A percentile compares a stretch with the other conserved stretches of the same genome.
Conservation (phyloP, 306 rosid genomes). For the Pyrus pyrifolia region DNA sequence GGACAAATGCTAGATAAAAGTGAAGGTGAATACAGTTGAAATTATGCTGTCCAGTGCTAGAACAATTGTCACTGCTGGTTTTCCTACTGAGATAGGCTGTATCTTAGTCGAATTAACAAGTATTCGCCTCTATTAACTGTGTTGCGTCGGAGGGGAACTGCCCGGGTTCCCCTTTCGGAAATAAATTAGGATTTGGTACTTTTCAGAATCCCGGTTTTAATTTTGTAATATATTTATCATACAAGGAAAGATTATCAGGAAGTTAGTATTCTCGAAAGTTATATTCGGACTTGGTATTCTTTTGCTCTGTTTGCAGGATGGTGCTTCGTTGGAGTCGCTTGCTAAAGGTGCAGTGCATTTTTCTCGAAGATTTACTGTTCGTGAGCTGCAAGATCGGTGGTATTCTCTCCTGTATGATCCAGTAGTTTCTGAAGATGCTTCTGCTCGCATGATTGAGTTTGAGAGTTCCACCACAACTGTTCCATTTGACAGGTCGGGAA, state of each 20-base stretch:
- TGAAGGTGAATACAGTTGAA: background rate
- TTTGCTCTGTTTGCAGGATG: conserved; percentile 48
- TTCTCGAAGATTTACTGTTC: conserved; percentile 62
- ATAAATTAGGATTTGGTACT: background rate
- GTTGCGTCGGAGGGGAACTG: background rate
- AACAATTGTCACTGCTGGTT: background rate
- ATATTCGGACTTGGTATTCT: conserved; percentile 11
- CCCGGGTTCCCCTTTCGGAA: background rate
- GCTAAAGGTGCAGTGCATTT: conserved; percentile 97
- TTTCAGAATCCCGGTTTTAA: background rate
- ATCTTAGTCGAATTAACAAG: background rate
- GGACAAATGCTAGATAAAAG: background rate
- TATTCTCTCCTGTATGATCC: conserved; percentile 70
- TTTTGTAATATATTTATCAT: background rate
- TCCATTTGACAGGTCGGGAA: conserved; percentile 39
- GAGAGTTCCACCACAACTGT: conserved; percentile 42
- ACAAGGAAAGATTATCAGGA: background rate
- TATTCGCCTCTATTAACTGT: background rate
- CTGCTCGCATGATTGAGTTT: conserved; percentile 39
- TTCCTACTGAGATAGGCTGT: background rate
- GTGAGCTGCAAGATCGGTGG: conserved; percentile 86
- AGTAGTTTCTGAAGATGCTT: conserved; percentile 49
- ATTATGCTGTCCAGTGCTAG: background rate
- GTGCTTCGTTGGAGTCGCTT: conserved; percentile 96
- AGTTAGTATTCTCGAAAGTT: background rate